These are phyloP conservation scores for Daedaleopsis sinensis DNA, from an alignment of 768 basidiomycete genomes.

Conservation along the genomic window DNA sequence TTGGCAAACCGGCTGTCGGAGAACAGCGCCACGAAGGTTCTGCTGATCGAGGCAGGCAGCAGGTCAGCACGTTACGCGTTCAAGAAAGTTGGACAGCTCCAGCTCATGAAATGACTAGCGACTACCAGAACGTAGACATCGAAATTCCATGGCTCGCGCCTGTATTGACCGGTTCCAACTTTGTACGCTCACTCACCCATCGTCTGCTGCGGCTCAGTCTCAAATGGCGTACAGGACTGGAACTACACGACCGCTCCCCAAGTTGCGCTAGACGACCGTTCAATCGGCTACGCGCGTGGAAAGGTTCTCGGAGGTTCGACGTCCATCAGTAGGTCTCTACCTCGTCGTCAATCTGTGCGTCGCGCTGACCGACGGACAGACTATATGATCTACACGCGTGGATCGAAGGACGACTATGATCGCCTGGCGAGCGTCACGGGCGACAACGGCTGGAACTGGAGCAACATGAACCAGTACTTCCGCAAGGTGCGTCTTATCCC, in stretches of 20 bases:
- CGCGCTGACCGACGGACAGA: neutral
- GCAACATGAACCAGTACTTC: neutral
- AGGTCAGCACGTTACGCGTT: neutral
- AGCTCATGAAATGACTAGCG: neutral
- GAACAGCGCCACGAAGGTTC: neutral
- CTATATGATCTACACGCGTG: conserved; percentile 4
- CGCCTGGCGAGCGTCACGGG: conserved; percentile 1
- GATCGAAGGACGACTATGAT: conserved; percentile 1
- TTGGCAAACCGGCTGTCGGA: conserved; percentile 4
- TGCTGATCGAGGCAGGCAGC: conserved; percentile 1
- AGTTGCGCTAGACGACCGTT: conserved; percentile 19
- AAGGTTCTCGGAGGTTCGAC: conserved; percentile 29
- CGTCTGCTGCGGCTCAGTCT: no score
- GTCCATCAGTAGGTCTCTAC: conserved; percentile 26
- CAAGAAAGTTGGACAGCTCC: neutral
- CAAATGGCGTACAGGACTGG: conserved; percentile 17
- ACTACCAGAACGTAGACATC: neutral
- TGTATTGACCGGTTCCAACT: neutral
- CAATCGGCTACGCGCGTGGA: conserved; percentile 26
- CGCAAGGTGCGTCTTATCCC: neutral
- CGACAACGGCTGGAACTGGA: conserved; percentile 6
- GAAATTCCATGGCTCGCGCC: neutral
- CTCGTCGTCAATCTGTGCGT: no score
- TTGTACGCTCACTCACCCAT: neutral
- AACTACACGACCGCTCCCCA: conserved; percentile 32